Conservation (phyloP, 768 basidiomycete species). For the Kwoniella dendrophila region DNA sequence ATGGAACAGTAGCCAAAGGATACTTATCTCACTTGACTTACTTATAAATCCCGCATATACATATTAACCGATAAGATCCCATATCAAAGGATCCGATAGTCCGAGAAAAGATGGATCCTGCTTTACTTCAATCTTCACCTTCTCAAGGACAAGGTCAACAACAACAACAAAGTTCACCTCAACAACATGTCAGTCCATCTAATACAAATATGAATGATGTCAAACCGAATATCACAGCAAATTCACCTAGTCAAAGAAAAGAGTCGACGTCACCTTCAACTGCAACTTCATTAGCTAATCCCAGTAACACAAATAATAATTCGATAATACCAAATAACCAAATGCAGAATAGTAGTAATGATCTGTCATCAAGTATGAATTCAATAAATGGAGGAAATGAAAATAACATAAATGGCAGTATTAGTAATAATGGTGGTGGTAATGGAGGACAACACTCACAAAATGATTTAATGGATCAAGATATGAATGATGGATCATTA, state of each 20-base stretch:
- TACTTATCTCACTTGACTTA: too few relatives aligned
- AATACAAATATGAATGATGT: neutral
- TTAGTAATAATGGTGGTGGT: too few relatives aligned
- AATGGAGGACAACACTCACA: neutral
- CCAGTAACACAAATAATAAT: neutral
- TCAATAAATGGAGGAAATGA: too few relatives aligned
- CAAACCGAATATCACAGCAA: neutral
- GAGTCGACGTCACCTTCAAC: neutral
- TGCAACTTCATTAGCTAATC: neutral
- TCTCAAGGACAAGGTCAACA: neutral
- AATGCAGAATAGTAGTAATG: neutral
- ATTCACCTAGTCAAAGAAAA: neutral
- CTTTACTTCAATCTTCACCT: conserved; percentile 14
- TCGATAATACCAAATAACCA: neutral
- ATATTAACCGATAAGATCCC: neutral
- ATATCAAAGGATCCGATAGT: neutral
- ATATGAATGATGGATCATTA: conserved; percentile 7
- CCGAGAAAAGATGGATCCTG: conserved; percentile 16
- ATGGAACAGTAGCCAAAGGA: neutral
- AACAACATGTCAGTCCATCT: neutral
- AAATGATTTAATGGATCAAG: conserved; percentile 1
- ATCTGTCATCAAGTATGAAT: too few relatives aligned
- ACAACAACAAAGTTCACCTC: neutral
- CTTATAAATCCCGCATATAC: too few relatives aligned
- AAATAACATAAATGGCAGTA: too few relatives aligned